These are phyloP conservation scores for Ceratobasidium sp. DNA, from an alignment of 1,284 basidiomycete genomes.

Conservation along the genomic window DNA sequence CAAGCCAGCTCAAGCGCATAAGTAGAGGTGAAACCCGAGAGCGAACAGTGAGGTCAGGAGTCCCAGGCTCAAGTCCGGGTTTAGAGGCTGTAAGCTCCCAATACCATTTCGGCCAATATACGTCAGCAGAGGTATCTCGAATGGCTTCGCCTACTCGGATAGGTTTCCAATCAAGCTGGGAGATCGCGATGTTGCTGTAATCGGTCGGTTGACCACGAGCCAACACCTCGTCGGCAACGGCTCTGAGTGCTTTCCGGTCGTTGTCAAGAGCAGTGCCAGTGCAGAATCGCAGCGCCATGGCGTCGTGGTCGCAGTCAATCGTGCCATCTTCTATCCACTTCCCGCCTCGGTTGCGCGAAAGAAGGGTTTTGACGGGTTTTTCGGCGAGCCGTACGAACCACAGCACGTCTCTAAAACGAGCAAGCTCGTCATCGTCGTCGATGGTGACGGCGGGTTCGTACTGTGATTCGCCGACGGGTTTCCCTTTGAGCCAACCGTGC, in stretches of 20 bases:
- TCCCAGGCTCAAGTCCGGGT: constrained; percentile 52
- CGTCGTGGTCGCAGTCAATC: constrained; percentile 13
- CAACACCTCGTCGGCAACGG: constrained; percentile 4
- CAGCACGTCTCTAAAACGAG: constrained; percentile 8
- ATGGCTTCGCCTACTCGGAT: constrained; percentile 20
- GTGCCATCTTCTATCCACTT: constrained; percentile 32
- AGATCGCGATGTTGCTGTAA: neutral
- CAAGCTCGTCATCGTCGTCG: constrained; percentile 30
- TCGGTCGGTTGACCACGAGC: neutral
- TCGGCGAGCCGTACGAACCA: neutral
- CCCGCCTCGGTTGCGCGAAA: constrained; percentile 10
- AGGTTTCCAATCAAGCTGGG: constrained; percentile 39
- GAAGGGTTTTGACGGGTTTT: constrained; percentile 6
- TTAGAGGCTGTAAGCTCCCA: constrained; percentile 77
- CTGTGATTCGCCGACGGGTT: constrained; percentile 35
- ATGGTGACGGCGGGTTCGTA: constrained; percentile 33
- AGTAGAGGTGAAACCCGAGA: constrained; percentile 87
- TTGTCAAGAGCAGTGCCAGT: constrained; percentile 8
- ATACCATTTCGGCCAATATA: constrained; percentile 89
- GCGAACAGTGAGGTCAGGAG: constrained; percentile 88
- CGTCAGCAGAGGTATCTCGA: constrained; percentile 20
- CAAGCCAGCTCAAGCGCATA: constrained; percentile 88
- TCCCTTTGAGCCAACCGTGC: constrained; percentile 34
- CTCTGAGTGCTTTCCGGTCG: constrained; percentile 18
- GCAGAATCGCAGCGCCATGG: constrained; percentile 27